Percentiles rank a stretch among this genome's conserved stretches.
Evolutionary conservation across 2,329 filamentous ascomycete species (phyloP).

Genomic region (Apiospora rasikravindrae): DNA sequence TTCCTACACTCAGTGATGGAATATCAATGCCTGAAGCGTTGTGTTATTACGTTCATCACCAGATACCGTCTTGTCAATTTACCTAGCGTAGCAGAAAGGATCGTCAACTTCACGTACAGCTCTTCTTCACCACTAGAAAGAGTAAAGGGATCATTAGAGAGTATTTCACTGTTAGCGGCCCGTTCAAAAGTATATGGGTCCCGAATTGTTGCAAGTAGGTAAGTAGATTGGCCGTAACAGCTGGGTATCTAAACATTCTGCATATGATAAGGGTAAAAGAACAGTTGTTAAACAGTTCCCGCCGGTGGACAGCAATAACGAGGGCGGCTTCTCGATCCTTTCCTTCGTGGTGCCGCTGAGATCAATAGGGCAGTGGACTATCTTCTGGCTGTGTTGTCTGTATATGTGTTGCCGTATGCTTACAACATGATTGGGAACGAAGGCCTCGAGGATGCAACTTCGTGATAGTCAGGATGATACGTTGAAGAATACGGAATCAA

Average conservation of each 20-base stretch:
- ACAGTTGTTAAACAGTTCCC: background rate
- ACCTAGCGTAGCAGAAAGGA: background rate
- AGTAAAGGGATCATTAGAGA: background rate
- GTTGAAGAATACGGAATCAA: no score
- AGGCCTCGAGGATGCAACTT: no score
- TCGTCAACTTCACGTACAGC: background rate
- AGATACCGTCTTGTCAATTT: background rate
- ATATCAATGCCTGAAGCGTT: background rate
- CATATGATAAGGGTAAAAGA: no score
- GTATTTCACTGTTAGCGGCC: background rate
- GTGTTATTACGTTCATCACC: background rate
- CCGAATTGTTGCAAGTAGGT: background rate
- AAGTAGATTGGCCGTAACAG: background rate
- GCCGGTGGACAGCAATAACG: no score
- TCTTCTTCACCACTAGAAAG: background rate
- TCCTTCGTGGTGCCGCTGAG: no score
- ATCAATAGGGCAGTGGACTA: no score
- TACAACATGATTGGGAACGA: no score
- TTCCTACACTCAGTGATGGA: no score
- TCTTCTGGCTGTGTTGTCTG: no score
- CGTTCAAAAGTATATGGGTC: background rate
- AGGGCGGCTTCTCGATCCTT: no score
- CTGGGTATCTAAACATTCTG: background rate
- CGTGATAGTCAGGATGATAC: no score
- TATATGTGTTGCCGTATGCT: no score